phyloP scores from a whole-genome alignment of 139 green algal genomes.

The Chloropicon primus region DNA sequence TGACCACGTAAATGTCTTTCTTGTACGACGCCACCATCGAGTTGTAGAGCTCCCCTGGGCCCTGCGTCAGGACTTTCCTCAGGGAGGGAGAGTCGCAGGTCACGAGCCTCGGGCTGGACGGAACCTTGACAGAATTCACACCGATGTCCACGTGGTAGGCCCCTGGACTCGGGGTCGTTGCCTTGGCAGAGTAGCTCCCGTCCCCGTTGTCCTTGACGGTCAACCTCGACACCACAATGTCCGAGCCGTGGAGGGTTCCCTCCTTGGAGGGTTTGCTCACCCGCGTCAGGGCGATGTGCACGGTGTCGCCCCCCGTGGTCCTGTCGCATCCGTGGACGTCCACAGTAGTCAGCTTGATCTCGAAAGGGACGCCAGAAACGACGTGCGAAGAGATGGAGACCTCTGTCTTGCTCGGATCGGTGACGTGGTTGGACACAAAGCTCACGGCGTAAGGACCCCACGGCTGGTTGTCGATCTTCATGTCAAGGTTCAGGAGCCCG shows the following conservation, averaged over 20 bases:
- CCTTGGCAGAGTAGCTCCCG: conserved; percentile 6
- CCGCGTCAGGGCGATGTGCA: conserved; percentile 10
- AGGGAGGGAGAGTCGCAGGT: neutral
- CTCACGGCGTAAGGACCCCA: neutral
- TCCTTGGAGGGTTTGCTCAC: neutral
- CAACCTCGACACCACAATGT: neutral
- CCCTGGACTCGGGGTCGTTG: neutral
- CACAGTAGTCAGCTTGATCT: conserved; percentile 2
- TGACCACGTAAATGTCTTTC: conserved; percentile 5
- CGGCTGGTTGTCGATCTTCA: neutral
- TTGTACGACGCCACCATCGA: neutral
- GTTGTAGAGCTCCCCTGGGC: conserved; percentile 7
- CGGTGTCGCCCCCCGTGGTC: conserved; percentile 9
- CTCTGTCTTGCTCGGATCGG: neutral
- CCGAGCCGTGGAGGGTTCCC: conserved; percentile 1
- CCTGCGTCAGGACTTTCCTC: neutral
- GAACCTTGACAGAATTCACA: neutral
- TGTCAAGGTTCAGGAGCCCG: neutral
- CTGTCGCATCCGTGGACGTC: conserved; percentile 10
- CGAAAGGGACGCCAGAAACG: neutral
- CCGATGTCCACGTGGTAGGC: conserved; percentile 7
- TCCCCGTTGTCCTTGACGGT: conserved; percentile 3
- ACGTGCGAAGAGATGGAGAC: neutral
- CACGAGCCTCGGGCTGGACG: no score
- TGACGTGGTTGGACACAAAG: neutral